Evolutionary conservation across 1,284 basidiomycete species (phyloP).

Genomic region (Athelia sp.): DNA sequence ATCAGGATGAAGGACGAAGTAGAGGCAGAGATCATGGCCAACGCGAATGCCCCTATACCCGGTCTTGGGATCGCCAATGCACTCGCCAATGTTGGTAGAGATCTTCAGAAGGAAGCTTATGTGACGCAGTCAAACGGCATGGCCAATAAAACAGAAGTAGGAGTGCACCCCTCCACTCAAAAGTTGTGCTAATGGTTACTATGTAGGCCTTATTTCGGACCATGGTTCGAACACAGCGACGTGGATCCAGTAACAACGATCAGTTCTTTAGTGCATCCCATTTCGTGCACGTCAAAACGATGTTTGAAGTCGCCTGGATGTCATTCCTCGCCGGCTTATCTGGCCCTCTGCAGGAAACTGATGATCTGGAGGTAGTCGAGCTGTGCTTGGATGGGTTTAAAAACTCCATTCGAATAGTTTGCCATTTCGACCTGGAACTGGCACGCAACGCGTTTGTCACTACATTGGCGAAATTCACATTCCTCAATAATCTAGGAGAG

Average conservation of each 20-base stretch:
- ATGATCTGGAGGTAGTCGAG: conserved; percentile 87
- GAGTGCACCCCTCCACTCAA: conserved; percentile 10
- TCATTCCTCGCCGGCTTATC: conserved; percentile 92
- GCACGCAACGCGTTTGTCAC: conserved; percentile 96
- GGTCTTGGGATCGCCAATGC: conserved; percentile 76
- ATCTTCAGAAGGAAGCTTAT: conserved; percentile 92
- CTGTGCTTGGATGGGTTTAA: conserved; percentile 94
- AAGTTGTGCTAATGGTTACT: neutral
- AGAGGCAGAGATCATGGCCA: conserved; percentile 37
- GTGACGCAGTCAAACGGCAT: conserved; percentile 92
- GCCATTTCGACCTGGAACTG: conserved; percentile 92
- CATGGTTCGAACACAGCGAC: conserved; percentile 83
- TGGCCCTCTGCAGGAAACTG: conserved; percentile 86
- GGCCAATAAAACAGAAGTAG: conserved; percentile 90
- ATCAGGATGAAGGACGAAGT: conserved; percentile 98
- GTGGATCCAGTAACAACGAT: conserved; percentile 67
- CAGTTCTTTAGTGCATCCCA: conserved; percentile 95
- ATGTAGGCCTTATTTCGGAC: conserved; percentile 82
- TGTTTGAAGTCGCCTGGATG: conserved; percentile 99
- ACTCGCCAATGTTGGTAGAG: conserved; percentile 84
- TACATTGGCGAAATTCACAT: conserved; percentile 96
- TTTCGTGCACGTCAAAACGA: conserved; percentile 90
- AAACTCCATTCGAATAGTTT: conserved; percentile 88
- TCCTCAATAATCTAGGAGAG: conserved; percentile 92
- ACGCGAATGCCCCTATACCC: conserved; percentile 30